phyloP scores from a whole-genome alignment of 139 green algal species.

The Yamagishiella unicocca region DNA sequence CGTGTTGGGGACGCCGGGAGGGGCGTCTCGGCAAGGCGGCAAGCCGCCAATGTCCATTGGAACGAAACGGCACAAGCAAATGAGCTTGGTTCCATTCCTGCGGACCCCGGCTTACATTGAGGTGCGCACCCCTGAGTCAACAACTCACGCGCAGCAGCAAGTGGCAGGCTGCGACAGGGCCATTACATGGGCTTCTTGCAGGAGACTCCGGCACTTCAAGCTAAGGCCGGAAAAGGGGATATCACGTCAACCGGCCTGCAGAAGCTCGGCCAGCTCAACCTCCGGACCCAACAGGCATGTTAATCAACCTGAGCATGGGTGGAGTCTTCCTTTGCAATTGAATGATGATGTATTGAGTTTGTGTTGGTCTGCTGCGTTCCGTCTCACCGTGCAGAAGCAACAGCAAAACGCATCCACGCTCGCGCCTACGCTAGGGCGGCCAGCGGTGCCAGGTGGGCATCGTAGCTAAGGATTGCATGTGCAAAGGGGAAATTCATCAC shows the following conservation, averaged over 20 bases:
- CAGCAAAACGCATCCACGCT: neutral
- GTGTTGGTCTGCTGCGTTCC: neutral
- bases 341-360: neutral
- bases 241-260: neutral
- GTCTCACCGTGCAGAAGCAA: conserved; percentile 18
- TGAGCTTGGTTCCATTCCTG: conserved; percentile 19
- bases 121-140: conserved; percentile 14
- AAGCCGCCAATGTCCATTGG: neutral
- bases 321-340: neutral
- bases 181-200: neutral
- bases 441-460: neutral
- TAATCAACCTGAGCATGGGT: neutral
- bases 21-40: neutral
- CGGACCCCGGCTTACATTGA: conserved; percentile 13
- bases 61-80: conserved; percentile 33
- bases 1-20: conserved; percentile 5
- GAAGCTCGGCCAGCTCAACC: conserved; percentile 6
- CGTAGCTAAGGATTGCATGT: neutral
- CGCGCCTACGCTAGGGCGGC: neutral
- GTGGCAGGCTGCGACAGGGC: neutral
- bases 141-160: neutral
- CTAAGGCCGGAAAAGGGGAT: neutral
- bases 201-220: conserved; percentile 16
- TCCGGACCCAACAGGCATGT: conserved; percentile 11
- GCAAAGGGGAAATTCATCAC: neutral